Evolutionary conservation across 768 basidiomycete species (phyloP).

Genomic region (Rhodocollybia butyracea): DNA sequence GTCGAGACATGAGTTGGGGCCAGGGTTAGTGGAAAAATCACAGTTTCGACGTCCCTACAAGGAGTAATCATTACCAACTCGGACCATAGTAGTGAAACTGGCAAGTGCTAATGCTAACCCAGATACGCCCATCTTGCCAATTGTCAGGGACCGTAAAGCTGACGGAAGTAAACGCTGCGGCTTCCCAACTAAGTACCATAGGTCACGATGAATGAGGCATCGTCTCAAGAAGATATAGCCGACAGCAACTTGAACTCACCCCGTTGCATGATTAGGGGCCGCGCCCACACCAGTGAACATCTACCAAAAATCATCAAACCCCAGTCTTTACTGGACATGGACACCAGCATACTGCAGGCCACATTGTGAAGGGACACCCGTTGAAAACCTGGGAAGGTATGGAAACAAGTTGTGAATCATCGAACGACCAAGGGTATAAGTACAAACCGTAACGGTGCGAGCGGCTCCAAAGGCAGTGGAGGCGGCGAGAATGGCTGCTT

Average conservation of each 20-base stretch:
- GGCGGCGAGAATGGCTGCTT: background rate
- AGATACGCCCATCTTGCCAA: slow-evolving; percentile 41
- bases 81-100: background rate
- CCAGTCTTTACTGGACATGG: slow-evolving; percentile 24
- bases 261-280: slow-evolving; percentile 29
- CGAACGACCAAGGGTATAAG: background rate
- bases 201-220: background rate
- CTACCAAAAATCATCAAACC: slow-evolving; percentile 22
- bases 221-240: background rate
- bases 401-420: background rate
- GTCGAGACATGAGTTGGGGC: slow-evolving; percentile 55
- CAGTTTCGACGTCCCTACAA: slow-evolving; percentile 61
- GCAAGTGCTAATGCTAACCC: slow-evolving; percentile 26
- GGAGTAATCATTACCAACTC: background rate
- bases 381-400: slow-evolving; percentile 28
- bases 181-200: slow-evolving; percentile 23
- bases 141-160: slow-evolving; percentile 45
- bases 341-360: slow-evolving; percentile 24
- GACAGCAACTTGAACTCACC: no score
- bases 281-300: slow-evolving; percentile 58
- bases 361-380: slow-evolving; percentile 47
- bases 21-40: slow-evolving; percentile 49
- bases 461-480: background rate
- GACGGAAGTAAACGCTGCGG: slow-evolving; percentile 22
- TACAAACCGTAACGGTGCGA: slow-evolving; percentile 2